Conservation (phyloP, 169 alveolate genomes). For the Prorocentrum cordatum region DNA sequence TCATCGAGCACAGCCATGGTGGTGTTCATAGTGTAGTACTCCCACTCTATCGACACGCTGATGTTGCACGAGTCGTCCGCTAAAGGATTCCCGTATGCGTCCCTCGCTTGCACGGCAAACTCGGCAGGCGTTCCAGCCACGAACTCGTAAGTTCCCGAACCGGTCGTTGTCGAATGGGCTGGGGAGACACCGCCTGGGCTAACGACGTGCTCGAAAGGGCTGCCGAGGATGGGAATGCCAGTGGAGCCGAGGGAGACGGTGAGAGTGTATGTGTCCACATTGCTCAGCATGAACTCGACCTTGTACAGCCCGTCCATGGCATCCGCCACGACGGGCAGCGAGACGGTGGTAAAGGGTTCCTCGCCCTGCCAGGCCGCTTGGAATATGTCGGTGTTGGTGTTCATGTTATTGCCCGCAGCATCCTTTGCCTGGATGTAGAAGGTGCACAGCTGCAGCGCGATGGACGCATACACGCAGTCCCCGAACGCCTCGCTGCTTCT, state of each 20-base stretch:
- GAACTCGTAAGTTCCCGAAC: conserved; percentile 18
- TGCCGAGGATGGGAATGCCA: too few species aligned
- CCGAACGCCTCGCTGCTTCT: conserved; percentile 18
- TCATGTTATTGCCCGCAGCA: not conserved
- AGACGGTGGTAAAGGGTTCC: conserved; percentile 35
- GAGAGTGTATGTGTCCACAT: not conserved
- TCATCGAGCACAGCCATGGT: conserved; percentile 29
- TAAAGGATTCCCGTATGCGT: conserved; percentile 15
- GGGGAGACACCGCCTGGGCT: too few species aligned
- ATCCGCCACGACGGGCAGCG: conserved; percentile 5
- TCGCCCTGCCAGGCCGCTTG: conserved; percentile 25
- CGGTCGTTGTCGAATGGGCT: too few species aligned
- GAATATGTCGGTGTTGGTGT: too few species aligned
- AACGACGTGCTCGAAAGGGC: too few species aligned
- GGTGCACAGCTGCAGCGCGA: not conserved
- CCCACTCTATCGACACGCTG: conserved; percentile 37
- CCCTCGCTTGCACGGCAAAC: conserved; percentile 25
- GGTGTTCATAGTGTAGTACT: not conserved
- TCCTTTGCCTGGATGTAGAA: conserved; percentile 47
- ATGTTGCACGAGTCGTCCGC: conserved; percentile 15
- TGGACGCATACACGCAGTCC: not conserved
- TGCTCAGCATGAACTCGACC: not conserved
- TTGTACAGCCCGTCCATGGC: conserved; percentile 51
- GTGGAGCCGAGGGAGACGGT: too few species aligned
- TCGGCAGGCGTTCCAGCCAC: conserved; percentile 4